These are phyloP conservation scores for Vicia faba DNA, from an alignment of 306 rosid species.

Conservation along the genomic window DNA sequence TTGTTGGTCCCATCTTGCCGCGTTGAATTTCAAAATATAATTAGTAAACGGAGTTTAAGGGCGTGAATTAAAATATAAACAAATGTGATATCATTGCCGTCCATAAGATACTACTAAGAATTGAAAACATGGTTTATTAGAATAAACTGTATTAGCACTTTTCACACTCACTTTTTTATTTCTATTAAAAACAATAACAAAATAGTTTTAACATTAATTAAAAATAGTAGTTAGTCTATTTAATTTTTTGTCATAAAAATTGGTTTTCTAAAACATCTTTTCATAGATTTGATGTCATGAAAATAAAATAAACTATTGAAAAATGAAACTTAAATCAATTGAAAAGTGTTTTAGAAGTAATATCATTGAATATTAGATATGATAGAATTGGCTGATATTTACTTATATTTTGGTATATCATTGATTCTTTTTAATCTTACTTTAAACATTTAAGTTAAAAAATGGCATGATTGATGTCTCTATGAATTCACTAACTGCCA, in stretches of 20 bases:
- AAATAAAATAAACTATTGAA: too few relatives aligned
- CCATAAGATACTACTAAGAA: background rate
- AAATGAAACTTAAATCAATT: background rate
- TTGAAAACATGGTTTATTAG: too few relatives aligned
- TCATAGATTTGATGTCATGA: too few relatives aligned
- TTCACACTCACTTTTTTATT: background rate
- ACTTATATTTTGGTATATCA: too few relatives aligned
- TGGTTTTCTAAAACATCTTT: too few relatives aligned
- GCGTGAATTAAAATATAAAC: background rate
- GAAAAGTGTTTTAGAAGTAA: background rate
- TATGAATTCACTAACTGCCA: background rate
- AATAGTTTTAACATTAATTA: too few relatives aligned
- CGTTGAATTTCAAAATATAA: constrained; percentile 21
- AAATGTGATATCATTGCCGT: background rate
- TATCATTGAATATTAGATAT: too few relatives aligned
- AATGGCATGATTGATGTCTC: background rate
- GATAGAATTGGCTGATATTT: background rate
- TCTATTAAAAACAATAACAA: background rate
- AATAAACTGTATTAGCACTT: too few relatives aligned
- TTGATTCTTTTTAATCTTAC: too few relatives aligned
- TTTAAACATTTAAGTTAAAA: background rate
- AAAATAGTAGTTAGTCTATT: too few relatives aligned
- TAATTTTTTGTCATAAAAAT: background rate
- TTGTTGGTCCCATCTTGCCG: constrained; percentile 7
- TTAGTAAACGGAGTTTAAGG: background rate